Evolutionary conservation across 306 rosid genomes (phyloP), one percentile per base, ranked within the genome.

Genomic region (Medicago ruthenica): DNA sequence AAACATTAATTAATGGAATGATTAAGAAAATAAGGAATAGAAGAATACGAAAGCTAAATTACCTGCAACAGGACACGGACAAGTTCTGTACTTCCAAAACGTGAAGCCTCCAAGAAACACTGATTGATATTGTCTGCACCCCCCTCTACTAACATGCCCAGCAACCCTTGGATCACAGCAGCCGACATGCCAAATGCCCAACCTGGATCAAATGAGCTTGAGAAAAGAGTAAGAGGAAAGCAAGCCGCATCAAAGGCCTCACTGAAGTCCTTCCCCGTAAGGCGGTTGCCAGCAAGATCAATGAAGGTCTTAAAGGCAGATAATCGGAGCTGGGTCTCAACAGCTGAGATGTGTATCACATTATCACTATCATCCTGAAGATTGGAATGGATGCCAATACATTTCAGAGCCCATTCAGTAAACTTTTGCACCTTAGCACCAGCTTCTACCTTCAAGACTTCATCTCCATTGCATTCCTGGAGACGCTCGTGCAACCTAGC

Each of bases 181-280:
- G 92, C 93, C 18, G 97, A 92, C 47, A 86, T 80, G 71, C 95
- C 92, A 78, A 84, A 85, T 63, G 95, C 94, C 95, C 97, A 91
- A 48, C 97, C 90, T 66, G 93, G 91, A 82, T 90, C 90, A 80
- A 92, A 92, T 13, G 90, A 89, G 79, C 86, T 92, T 34, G 97
- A 88, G 84, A 92, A 92, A 76, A 92, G 97, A 50, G 96, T 92
- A 76, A 92, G 87, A 44, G 97, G 97, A 71, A 92, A 92, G 85
- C 97, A 92, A 44, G 97, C 97, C 9, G 92, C 97, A 81, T 92
- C 97, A 81, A 92, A 92, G 76, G 97, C 97, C 90, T 92, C 97
- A 0, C 96, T 92, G 83, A 92, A 92, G 84, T 92, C 97, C 83
- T 89, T 92, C 71, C 97, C 97, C 0, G 93, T 84, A 66, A 92